A percentile compares a stretch with the other conserved stretches of the same genome.
These are phyloP conservation scores for Xenosphaeropsis pyriputrescens DNA, from an alignment of 2,329 filamentous ascomycete species.

Conservation along the genomic window DNA sequence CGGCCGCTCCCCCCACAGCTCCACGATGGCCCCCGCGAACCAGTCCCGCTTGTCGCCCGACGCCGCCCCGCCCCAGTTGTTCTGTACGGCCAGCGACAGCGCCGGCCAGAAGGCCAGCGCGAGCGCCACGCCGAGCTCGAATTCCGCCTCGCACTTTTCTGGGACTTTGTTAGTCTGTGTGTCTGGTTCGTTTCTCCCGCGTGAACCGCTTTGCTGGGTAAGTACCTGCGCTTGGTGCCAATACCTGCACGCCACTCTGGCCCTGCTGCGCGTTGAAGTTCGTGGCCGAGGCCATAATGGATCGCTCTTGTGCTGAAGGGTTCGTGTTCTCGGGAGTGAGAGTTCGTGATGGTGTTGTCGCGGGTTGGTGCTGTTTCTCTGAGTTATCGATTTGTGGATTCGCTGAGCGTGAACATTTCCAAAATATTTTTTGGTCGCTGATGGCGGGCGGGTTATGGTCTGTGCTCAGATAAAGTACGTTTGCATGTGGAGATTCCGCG, in stretches of 20 bases:
- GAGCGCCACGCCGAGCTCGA: slow-evolving; percentile 81
- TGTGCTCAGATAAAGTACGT: too few species aligned
- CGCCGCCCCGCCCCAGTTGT: slow-evolving; percentile 76
- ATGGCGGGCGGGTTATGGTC: too few species aligned
- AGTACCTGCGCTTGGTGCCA: slow-evolving; percentile 7
- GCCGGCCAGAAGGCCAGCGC: slow-evolving; percentile 78
- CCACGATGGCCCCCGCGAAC: slow-evolving; percentile 79
- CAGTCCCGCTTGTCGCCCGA: slow-evolving; percentile 84
- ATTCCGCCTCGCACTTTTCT: slow-evolving; percentile 45
- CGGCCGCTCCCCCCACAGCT: slow-evolving; percentile 49
- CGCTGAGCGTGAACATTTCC: too few species aligned
- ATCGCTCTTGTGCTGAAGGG: neutral
- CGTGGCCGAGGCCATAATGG: neutral
- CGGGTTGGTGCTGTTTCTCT: too few species aligned
- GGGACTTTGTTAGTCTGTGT: slow-evolving; percentile 7
- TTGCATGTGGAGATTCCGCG: too few species aligned
- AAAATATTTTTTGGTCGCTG: too few species aligned
- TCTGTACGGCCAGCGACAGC: slow-evolving; percentile 73
- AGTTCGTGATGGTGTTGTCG: too few species aligned
- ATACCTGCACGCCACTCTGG: neutral
- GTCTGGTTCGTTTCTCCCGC: too few species aligned
- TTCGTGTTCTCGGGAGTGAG: neutral
- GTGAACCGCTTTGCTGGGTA: too few species aligned
- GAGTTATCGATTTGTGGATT: too few species aligned
- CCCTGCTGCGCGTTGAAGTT: neutral